Evolutionary conservation across 2,329 filamentous ascomycete genomes (phyloP).

Genomic region (Fusarium tupiense): DNA sequence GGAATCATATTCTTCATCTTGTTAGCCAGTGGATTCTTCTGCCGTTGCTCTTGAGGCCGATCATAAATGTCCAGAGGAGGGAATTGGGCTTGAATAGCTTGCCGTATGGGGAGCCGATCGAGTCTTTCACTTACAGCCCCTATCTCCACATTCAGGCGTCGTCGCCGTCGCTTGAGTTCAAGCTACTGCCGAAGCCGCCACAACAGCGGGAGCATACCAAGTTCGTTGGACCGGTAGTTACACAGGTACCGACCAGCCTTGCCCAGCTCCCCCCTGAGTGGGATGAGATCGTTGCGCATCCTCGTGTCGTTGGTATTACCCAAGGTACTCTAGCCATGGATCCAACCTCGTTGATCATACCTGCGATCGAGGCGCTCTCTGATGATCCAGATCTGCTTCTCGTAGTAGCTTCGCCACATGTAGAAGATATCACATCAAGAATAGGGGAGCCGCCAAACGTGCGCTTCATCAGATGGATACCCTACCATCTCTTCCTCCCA

Average conservation of each 20-base stretch:
- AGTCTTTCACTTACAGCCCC: constrained; percentile 50
- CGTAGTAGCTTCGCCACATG: constrained; percentile 48
- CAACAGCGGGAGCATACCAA: constrained; percentile 32
- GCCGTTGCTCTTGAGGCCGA: constrained; percentile 42
- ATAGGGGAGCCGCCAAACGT: constrained; percentile 42
- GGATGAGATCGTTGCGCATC: constrained; percentile 42
- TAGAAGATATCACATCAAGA: constrained; percentile 38
- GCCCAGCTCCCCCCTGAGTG: constrained; percentile 47
- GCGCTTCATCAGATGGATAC: constrained; percentile 48
- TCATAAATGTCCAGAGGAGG: constrained; percentile 46
- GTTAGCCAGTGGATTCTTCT: constrained; percentile 42
- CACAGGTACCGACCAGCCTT: constrained; percentile 12
- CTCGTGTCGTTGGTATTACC: constrained; percentile 49
- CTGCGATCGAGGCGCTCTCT: constrained; percentile 48
- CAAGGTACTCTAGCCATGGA: constrained; percentile 52
- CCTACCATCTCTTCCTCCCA: constrained; percentile 49
- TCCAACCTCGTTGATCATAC: constrained; percentile 50
- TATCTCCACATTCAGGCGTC: constrained; percentile 53
- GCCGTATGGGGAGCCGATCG: constrained; percentile 44
- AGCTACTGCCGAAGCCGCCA: constrained; percentile 36
- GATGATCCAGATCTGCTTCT: constrained; percentile 43
- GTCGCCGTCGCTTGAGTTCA: constrained; percentile 47
- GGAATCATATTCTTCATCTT: constrained; percentile 44
- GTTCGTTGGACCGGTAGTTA: constrained; percentile 51
- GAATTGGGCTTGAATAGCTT: constrained; percentile 43